A percentile compares a stretch with the other conserved stretches of the same genome.
Conservation (phyloP, 352 stramenopile species). For the Pythium vanterpoolii region DNA sequence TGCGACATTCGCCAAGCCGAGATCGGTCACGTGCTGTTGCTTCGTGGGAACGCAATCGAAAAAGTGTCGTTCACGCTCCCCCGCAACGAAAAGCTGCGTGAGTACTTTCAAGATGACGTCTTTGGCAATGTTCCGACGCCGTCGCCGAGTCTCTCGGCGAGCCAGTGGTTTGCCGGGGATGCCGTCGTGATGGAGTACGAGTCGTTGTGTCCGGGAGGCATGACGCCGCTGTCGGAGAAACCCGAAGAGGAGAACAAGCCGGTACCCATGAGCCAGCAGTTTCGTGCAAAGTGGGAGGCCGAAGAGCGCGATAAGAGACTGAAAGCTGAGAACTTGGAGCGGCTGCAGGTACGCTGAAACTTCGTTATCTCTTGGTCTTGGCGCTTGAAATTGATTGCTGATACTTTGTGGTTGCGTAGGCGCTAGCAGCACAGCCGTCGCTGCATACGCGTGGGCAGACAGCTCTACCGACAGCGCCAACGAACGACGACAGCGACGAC, state of each 20-base stretch:
- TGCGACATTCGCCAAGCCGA: constrained; percentile 73
- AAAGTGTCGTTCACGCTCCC: constrained; percentile 66
- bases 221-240: constrained; percentile 64
- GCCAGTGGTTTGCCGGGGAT: constrained; percentile 60
- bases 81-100: constrained; percentile 55
- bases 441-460: constrained; percentile 51
- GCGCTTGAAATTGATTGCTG: background rate
- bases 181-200: constrained; percentile 34
- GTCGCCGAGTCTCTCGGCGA: constrained; percentile 30
- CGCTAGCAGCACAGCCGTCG: constrained; percentile 63
- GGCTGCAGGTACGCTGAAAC: constrained; percentile 45
- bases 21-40: constrained; percentile 56
- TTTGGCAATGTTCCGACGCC: constrained; percentile 38
- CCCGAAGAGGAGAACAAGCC: constrained; percentile 35
- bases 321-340: constrained; percentile 64
- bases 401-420: constrained; percentile 22
- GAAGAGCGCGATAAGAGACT: constrained; percentile 62
- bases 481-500: constrained; percentile 55
- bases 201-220: constrained; percentile 56
- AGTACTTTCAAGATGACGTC: constrained; percentile 83
- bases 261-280: constrained; percentile 52
- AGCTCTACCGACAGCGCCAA: background rate
- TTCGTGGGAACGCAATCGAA: constrained; percentile 50
- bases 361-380: background rate
- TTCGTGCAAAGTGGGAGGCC: constrained; percentile 50